A percentile compares a stretch with the other conserved stretches of the same genome.
Evolutionary conservation across 164 flowering plant genomes (phyloP).

Genomic region (Buxus sempervirens): DNA sequence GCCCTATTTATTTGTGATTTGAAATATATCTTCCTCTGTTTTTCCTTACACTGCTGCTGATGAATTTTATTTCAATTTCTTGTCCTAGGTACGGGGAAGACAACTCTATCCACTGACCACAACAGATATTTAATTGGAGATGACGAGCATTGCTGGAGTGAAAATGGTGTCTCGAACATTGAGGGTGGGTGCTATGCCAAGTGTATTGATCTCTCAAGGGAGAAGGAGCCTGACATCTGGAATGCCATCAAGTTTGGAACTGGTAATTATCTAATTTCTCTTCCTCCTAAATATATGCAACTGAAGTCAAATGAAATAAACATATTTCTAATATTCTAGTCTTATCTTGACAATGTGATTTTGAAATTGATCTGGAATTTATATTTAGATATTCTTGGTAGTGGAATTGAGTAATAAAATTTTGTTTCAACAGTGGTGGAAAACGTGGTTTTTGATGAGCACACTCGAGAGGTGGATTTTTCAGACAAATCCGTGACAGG

Average conservation of each 20-base stretch:
- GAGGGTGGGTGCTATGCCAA: slow-evolving; percentile 99
- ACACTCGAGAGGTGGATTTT: slow-evolving; percentile 66
- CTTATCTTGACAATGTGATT: neutral
- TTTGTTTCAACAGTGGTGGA: slow-evolving; percentile 58
- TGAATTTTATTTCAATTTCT: slow-evolving; percentile 12
- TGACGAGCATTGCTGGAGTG: slow-evolving; percentile 98
- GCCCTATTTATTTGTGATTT: neutral
- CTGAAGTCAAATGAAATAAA: no score
- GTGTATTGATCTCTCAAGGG: slow-evolving; percentile 81
- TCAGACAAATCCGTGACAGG: slow-evolving; percentile 77
- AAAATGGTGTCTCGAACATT: slow-evolving; percentile 93
- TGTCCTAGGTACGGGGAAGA: slow-evolving; percentile 89
- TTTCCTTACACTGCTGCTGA: slow-evolving; percentile 7
- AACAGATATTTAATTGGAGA: slow-evolving; percentile 89
- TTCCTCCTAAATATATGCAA: neutral
- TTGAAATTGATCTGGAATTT: neutral
- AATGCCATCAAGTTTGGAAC: slow-evolving; percentile 98
- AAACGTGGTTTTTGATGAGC: slow-evolving; percentile 91
- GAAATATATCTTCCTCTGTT: neutral
- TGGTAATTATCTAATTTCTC: slow-evolving; percentile 34
- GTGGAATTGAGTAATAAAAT: neutral
- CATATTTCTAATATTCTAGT: neutral
- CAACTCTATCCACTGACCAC: slow-evolving; percentile 93
- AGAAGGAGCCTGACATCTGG: slow-evolving; percentile 97
- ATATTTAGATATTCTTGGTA: neutral